Conservation (phyloP, 441 rosid genomes). For the Omphalea diandra region DNA sequence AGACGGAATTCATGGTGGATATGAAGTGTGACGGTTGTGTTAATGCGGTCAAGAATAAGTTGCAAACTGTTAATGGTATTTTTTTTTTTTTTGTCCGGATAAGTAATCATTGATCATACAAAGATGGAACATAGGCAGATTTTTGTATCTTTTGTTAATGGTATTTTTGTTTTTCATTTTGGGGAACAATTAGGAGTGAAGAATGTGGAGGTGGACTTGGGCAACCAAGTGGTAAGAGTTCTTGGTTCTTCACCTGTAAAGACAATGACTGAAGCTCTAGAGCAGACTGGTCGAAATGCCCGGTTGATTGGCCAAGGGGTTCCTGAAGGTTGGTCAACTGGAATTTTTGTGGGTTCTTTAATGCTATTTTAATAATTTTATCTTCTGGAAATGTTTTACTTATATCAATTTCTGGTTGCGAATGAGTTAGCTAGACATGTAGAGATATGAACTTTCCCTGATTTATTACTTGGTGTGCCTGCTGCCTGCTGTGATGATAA, state of each 20-base stretch:
- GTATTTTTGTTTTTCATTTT: not conserved
- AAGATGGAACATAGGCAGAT: no score
- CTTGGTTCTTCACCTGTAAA: slow-evolving; percentile 73
- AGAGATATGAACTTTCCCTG: not conserved
- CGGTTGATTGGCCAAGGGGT: slow-evolving; percentile 88
- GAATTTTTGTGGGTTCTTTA: not conserved
- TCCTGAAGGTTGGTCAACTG: slow-evolving; percentile 67
- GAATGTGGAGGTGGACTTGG: slow-evolving; percentile 78
- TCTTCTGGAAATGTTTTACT: not conserved
- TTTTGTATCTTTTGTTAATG: not conserved
- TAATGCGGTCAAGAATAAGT: slow-evolving; percentile 68
- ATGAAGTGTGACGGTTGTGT: slow-evolving; percentile 94
- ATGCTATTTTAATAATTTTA: not conserved
- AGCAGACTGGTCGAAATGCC: slow-evolving; percentile 84
- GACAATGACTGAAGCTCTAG: slow-evolving; percentile 70
- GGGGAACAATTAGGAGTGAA: slow-evolving; percentile 52
- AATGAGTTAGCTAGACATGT: not conserved
- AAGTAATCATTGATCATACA: slow-evolving; percentile 2
- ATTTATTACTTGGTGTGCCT: not conserved
- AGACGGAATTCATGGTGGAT: slow-evolving; percentile 97
- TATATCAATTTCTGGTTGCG: not conserved
- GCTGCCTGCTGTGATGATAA: not conserved
- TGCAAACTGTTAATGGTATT: slow-evolving; percentile 67
- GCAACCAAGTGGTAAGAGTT: slow-evolving; percentile 76
- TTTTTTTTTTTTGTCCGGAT: not conserved